Base-by-base conservation (phyloP, 2,329 filamentous ascomycete genomes). In the Monilinia fructigena region DNA sequence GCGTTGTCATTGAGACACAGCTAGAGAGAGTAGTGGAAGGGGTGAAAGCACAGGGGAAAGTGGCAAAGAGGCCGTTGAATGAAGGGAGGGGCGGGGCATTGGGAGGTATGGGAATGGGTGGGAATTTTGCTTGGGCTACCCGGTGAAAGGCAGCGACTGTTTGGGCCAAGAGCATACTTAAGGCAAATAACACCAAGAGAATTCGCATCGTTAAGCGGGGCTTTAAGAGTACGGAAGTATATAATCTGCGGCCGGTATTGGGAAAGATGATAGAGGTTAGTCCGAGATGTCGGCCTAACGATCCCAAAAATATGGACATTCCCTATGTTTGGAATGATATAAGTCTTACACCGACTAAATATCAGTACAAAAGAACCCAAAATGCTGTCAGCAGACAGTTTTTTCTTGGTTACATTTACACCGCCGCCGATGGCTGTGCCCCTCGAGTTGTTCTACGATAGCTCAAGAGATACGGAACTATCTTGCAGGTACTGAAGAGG, bases 1-100 rank as follows among this genome's bases (percentile, higher is more conserved):
- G 94, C 0, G 92, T 97, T 18, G 94, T 98, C 20, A 88, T 98
- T 31, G 94, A 98, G 81, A 97, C 94, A 42, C 92, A 89, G 73
- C 79, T 96, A 68, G 93, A 97, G 67, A 89, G 89, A 77, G 95
- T 98, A 65, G 91, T 97, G 5, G 85, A 91, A 45, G 93, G 92
- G 0, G 94, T 98, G 6, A 88, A 82, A 66, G 85, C 86, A 11
- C 90, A 93, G 75, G 91, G 91, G 23, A 86, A 86, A 45, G 89
- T 94, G 14, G 89, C 90, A 10, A 93, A 93, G 80, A 80, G 91
- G 71, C 90, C 90, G 0, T 89, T 92, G 42, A 93, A 93, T 75
- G 89, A 92, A 77, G 82, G 85, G 3, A 72, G 69, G 80, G 83
- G 84, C 11, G 81, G 81, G 26, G 70, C 69, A 5, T 68, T 75